Evolutionary conservation across 2,329 filamentous ascomycete species (phyloP), one percentile per base, ranked within the genome.

Genomic region (Magnaporthiopsis poae): DNA sequence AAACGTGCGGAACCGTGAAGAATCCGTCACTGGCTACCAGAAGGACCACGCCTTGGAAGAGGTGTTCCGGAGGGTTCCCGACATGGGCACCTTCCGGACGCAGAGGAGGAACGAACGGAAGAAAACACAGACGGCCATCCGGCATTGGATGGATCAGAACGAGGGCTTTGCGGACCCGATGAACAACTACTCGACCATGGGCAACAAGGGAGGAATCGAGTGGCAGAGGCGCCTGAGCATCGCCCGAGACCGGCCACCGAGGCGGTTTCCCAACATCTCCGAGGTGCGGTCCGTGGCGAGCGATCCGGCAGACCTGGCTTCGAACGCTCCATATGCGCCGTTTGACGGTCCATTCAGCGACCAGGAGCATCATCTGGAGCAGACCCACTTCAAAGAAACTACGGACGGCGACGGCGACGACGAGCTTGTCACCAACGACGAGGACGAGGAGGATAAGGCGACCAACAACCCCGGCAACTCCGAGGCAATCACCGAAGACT

Each of bases 41-140:
- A 96, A 97, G 73, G 93, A 97, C 71, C 88, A 88, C 65, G 93
- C 92, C 9, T 79, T 98, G 29, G 94, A 96, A 70, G 93, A 97
- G 73, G 92, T 98, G 0, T 98, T 98, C 75, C 85, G 91, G 68
- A 82, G 85, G 25, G 86, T 87, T 0, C 91, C 90, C 35, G 88
- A 89, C 68, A 81, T 86, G 64, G 83, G 84, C 9, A 81, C 86
- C 2, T 77, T 88, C 65, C 82, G 84, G 25, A 87, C 84, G 1
- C 83, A 86, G 63, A 81, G 84, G 63, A 82, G 84, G 64, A 82
- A 86, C 35, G 88, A 91, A 70, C 84, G 88, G 68, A 85, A 86
- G 56, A 89, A 92, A 74, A 91, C 89, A 1, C 89, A 90, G 70
- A 92, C 88, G 68, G 90, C 91, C 0, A 92, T 97, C 65, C 88